Base-by-base conservation (phyloP, 257 asterid genomes). In the Solanum chmielewskii region DNA sequence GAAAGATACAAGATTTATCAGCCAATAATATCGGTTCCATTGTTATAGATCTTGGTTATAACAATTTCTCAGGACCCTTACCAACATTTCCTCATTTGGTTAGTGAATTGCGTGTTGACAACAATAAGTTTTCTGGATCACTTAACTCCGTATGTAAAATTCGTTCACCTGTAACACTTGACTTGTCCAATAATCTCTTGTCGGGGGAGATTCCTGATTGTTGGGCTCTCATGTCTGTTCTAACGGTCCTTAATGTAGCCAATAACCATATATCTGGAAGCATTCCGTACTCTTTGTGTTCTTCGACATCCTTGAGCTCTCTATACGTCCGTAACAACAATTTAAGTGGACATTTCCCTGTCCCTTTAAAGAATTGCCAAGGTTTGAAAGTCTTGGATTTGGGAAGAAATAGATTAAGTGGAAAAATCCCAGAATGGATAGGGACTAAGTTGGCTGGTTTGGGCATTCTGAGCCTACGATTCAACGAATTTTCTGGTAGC, bases 341-440 rank as follows among this genome's bases (percentile, higher is more conserved):
- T 42, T 87, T 92, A 21, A 85, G 89, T 2, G 91, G 93, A 35
- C 27, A 59, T 37, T 85, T 91, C 44, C 92, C 93, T 20, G 47
- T 85, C 12, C 15, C 90, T 80, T 83, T 90, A 83, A 80, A n/a
- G 82, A 89, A 90, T 23, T 87, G 90, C 71, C 31, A 27, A 20
- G 9, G 14, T 16, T 37, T 92, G 88, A 14, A 33, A 60, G 35
- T 85, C 27, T 37, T 90, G 42, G 92, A 92, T 82, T 80, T 91
- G 71, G 92, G 94, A 82, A 87, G 87, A 62, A 92, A 92, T 64
- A 47, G 49, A 42, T 37, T 91, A 10, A 75, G 84, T 3, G 92
- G 92, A 44, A 74, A 83, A 0, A 86, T 91, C 76, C 90, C 91
- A 4, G 6, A 47, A n/a, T 91, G 91, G 91, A 76, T 89, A 66